A percentile compares a stretch with the other conserved stretches of the same genome.
These are phyloP conservation scores for Thalassia testudinum DNA, from an alignment of 116 monocot species.

Conservation along the genomic window DNA sequence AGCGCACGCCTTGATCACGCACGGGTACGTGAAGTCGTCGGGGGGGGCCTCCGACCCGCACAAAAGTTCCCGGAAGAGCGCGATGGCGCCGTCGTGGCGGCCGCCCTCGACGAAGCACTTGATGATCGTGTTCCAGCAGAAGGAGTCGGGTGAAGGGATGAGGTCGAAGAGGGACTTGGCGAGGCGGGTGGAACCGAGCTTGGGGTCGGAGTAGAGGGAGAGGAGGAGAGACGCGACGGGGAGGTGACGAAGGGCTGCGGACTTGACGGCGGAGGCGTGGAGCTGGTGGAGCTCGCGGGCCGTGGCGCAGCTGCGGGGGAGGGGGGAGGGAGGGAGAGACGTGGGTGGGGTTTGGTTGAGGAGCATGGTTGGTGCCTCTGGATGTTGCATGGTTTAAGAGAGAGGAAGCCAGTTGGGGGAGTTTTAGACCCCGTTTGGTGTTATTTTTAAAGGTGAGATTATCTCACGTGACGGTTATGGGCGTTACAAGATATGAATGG, in stretches of 20 bases:
- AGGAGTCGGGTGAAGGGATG: background rate
- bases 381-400: too few species aligned
- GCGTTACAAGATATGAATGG: too few species aligned
- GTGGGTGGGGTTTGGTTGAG: background rate
- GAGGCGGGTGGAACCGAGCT: background rate
- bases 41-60: background rate
- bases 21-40: background rate
- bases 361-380: too few species aligned
- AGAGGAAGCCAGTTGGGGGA: too few species aligned
- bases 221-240: background rate
- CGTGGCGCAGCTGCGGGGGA: background rate
- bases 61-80: background rate
- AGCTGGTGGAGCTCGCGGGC: background rate
- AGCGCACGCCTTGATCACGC: slow-evolving; percentile 24
- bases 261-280: background rate
- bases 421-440: too few species aligned
- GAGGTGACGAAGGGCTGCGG: background rate
- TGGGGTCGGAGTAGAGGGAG: background rate
- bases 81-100: background rate
- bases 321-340: background rate
- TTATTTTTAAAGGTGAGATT: too few species aligned
- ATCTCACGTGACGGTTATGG: too few species aligned
- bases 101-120: background rate
- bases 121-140: background rate
- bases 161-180: background rate